Evolutionary conservation across 371 early-diverging fungal species (phyloP), one percentile per base, ranked within the genome.

Genomic region (Apophysomyces ossiformis): DNA sequence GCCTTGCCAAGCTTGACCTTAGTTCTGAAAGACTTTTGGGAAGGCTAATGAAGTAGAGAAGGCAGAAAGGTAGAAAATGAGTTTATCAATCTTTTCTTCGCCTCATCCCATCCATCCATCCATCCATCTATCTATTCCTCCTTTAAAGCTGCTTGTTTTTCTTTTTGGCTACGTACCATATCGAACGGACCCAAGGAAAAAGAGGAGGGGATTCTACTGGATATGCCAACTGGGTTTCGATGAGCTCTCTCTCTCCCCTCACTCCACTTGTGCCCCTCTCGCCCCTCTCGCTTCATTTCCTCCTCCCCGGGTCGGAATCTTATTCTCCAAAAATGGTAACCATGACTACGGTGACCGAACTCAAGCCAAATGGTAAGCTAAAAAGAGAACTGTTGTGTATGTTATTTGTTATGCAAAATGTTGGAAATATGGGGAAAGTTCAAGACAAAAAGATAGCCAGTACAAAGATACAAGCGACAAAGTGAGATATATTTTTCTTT

Each of bases 1-100:
- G 95, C 95, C 95, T 97, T 99, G 84, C 95, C 99, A 79, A 99
- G 91, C 75, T 91, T 92, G 83, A 95, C 93, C 95, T 99, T 99
- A 89, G 92, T 90, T 73, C 86, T 86, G 94, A 96, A 97, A 71
- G 95, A 87, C 93, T 98, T 99, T 85, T 93, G 87, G 74, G 94
- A 91, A 82, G 95, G 93, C 94, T 94, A 88, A 65, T 71, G 57
- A 66, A 21, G 32, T 26, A 26, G 32, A 26, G 32, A 26, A 26
- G 32, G 2, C 32, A 26, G 32, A 26, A 26, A 26, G 3, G 2
- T 26, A 26, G 2, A 26, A 3, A 26, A 26, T 26, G 32, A 26
- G 32, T 26, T 2, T 26, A 2, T 26, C 32, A 26, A 26, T 26
- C 32, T 26, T 26, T 26, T 26, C 32, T 26, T 26, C 32, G 32